These are phyloP conservation scores for Xylaria castorea DNA, from an alignment of 495 filamentous ascomycete genomes.

Conservation along the genomic window DNA sequence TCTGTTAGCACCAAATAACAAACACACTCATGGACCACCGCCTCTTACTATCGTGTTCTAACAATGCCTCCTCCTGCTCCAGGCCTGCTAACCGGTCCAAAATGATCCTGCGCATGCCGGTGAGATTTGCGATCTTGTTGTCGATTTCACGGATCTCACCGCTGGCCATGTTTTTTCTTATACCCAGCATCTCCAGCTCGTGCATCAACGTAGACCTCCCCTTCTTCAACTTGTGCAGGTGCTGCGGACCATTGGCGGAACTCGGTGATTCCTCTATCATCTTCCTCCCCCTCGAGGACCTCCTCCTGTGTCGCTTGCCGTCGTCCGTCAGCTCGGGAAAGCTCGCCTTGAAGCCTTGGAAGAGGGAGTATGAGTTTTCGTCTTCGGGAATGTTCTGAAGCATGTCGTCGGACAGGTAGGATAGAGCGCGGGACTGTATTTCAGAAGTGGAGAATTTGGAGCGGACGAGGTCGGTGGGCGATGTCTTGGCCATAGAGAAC, in stretches of 20 bases:
- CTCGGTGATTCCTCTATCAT: constrained; percentile 67
- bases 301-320: constrained; percentile 72
- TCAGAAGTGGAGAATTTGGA: constrained; percentile 89
- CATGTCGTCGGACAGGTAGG: constrained; percentile 89
- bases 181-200: constrained; percentile 85
- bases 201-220: constrained; percentile 79
- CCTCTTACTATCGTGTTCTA: constrained; percentile 82
- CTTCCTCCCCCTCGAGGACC: constrained; percentile 73
- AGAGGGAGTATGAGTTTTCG: constrained; percentile 85
- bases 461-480: constrained; percentile 88
- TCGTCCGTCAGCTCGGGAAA: constrained; percentile 76
- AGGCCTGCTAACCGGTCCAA: constrained; percentile 87
- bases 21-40: constrained; percentile 18
- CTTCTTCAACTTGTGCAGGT: constrained; percentile 73
- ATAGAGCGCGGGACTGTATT: constrained; percentile 92
- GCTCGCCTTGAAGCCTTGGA: constrained; percentile 94
- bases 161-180: constrained; percentile 97
- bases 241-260: constrained; percentile 62
- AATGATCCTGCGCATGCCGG: constrained; percentile 92
- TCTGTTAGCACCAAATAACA: constrained; percentile 35
- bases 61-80: constrained; percentile 88
- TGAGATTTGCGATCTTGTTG: constrained; percentile 92
- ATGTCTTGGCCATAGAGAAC: constrained; percentile 85
- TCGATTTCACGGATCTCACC: constrained; percentile 96
- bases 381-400: constrained; percentile 85